Evolutionary conservation across 805 yeast species (phyloP), one percentile per base, ranked within the genome.

Genomic region (Saturnispora sekii): DNA sequence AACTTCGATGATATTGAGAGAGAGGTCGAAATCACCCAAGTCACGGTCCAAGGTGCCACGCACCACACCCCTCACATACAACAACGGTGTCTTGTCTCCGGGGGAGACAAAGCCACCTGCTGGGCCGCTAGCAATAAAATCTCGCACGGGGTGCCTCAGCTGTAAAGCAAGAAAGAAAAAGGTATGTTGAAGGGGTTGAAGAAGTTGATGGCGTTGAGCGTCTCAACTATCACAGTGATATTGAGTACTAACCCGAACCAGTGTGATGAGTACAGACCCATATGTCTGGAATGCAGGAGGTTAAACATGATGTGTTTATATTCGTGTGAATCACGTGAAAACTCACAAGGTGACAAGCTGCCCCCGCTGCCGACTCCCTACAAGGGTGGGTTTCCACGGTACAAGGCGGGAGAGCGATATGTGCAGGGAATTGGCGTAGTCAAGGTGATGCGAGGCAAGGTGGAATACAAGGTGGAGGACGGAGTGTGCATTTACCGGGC

Each of bases 81-180:
- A 15, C 10, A 28, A n/a, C 28, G 30, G 16, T 10, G 21, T 7
- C 8, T 26, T 12, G 40, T 37, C 12, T 15, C n/a, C n/a, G 16
- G 30, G 7, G 40, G 28, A n/a, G 16, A 37, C 32, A 21, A 21
- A 21, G 26, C 26, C 26, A 21, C 26, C 26, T 21, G 26, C 26
- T 21, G 26, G 26, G 6, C 26, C 26, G 26, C 26, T 21, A 21
- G 26, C 26, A 21, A 21, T 21, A 21, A 21, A 21, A 21, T 21
- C 36, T 1, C 31, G 43, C 7, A 32, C 29, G 3, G 43, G 36
- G 4, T 40, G 36, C 29, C 32, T 33, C 8, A 40, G 37, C 12
- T 40, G 43, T n/a, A 40, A 32, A 15, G 21, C 43, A 12, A 32
- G 43, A 10, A 40, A 40, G 28, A 29, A 26, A 3, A 40, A 40